Percentiles rank a stretch among this genome's conserved stretches.
phyloP scores from a whole-genome alignment of 352 stramenopile species.

The Peronospora tabacina region DNA sequence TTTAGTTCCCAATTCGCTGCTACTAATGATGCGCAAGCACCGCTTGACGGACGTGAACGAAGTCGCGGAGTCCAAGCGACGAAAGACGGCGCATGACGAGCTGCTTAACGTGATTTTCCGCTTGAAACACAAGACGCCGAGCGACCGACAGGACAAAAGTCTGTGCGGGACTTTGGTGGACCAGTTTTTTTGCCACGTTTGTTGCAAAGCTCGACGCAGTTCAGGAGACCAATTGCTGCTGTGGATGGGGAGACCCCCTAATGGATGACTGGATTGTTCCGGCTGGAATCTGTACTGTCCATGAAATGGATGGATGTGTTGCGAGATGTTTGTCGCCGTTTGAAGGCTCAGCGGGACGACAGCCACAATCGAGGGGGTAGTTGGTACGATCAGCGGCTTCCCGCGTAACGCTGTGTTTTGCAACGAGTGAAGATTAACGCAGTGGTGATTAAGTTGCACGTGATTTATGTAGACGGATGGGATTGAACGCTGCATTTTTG shows the following conservation, averaged over 20 bases:
- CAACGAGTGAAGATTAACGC: conserved; percentile 22
- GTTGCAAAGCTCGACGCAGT: conserved; percentile 5
- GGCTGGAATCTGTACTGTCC: conserved; percentile 8
- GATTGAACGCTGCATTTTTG: conserved; percentile 30
- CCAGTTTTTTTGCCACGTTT: conserved; percentile 17
- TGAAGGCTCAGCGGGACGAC: neutral
- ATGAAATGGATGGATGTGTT: conserved; percentile 19
- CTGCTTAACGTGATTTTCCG: conserved; percentile 33
- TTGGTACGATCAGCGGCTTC: conserved; percentile 39
- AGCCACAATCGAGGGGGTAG: conserved; percentile 18
- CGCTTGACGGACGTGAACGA: too few relatives aligned
- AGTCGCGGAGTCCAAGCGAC: too few relatives aligned
- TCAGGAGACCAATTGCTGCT: conserved; percentile 3
- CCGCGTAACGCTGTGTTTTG: conserved; percentile 38
- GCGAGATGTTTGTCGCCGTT: conserved; percentile 9
- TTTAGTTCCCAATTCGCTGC: too few relatives aligned
- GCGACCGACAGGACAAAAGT: conserved; percentile 7
- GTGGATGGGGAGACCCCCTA: conserved; percentile 1
- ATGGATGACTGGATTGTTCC: conserved; percentile 16
- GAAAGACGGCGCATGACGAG: conserved; percentile 1
- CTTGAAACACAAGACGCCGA: conserved; percentile 39
- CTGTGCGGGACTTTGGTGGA: conserved; percentile 14
- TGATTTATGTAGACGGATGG: conserved; percentile 44
- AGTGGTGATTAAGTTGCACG: conserved; percentile 19
- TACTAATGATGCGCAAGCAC: too few relatives aligned